A percentile compares a stretch with the other conserved stretches of the same genome.
Conservation (phyloP, 73 alveolate species). For the Paramecium pentaurelia region DNA sequence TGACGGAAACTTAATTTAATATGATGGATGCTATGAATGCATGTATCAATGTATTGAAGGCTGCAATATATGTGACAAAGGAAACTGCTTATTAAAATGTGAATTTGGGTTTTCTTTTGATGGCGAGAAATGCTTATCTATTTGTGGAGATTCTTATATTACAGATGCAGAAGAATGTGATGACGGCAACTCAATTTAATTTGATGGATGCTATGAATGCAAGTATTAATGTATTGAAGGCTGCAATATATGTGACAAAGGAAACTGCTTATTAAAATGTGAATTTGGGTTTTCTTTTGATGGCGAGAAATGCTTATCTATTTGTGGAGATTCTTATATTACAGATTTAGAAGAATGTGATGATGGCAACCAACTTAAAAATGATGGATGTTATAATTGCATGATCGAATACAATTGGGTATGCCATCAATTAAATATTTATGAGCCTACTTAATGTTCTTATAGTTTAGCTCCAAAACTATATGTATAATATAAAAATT, state of each 20-base stretch:
- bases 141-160: not conserved
- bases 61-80: not conserved
- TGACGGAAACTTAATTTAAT: not conserved
- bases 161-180: not conserved
- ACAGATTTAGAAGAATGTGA: not conserved
- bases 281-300: not conserved
- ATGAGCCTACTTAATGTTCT: too few species aligned
- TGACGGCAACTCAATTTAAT: not conserved
- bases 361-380: not conserved
- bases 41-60: not conserved
- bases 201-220: not conserved
- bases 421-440: not conserved
- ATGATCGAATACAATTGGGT: not conserved
- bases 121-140: not conserved
- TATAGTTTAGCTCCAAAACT: too few species aligned
- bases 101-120: not conserved
- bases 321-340: not conserved
- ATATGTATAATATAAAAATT: too few species aligned
- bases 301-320: not conserved
- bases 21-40: not conserved
- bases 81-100: not conserved
- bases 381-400: not conserved
- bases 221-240: not conserved
- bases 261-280: not conserved
- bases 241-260: not conserved